These are phyloP conservation scores for Puccinia triticina DNA, from an alignment of 1,284 basidiomycete species.

Conservation along the genomic window DNA sequence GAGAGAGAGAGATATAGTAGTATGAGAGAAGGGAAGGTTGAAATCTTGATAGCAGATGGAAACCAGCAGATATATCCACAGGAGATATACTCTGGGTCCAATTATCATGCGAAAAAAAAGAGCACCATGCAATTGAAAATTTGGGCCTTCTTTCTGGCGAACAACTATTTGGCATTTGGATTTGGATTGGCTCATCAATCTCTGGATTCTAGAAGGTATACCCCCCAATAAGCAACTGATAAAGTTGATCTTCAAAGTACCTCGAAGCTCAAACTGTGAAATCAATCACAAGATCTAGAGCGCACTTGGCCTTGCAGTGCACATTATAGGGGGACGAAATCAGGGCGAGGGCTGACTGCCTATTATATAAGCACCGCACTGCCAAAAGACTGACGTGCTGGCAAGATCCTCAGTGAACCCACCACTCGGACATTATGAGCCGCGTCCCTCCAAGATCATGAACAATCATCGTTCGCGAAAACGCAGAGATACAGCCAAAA, in stretches of 20 bases:
- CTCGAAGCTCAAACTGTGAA: background rate
- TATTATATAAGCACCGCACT: background rate
- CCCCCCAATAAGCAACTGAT: background rate
- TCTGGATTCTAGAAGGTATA: background rate
- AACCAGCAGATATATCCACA: background rate
- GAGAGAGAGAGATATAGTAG: background rate
- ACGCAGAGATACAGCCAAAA: too few relatives aligned
- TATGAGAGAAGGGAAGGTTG: conserved; percentile 16
- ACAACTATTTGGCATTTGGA: too few relatives aligned
- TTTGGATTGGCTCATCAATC: too few relatives aligned
- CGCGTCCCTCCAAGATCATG: too few relatives aligned
- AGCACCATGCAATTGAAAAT: background rate
- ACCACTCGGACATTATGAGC: too few relatives aligned
- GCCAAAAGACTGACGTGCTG: background rate
- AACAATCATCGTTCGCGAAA: too few relatives aligned
- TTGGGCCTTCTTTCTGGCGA: background rate
- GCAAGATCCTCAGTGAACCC: too few relatives aligned
- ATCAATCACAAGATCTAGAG: background rate
- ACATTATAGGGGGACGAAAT: background rate
- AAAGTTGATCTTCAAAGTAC: background rate
- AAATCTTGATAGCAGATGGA: conserved; percentile 24
- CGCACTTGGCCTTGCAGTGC: background rate
- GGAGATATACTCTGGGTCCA: conserved; percentile 4
- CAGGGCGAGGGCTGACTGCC: background rate
- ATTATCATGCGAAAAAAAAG: too few relatives aligned